Evolutionary conservation across 345 rosid genomes (phyloP).

Genomic region (Euphorbia tirucalli): DNA sequence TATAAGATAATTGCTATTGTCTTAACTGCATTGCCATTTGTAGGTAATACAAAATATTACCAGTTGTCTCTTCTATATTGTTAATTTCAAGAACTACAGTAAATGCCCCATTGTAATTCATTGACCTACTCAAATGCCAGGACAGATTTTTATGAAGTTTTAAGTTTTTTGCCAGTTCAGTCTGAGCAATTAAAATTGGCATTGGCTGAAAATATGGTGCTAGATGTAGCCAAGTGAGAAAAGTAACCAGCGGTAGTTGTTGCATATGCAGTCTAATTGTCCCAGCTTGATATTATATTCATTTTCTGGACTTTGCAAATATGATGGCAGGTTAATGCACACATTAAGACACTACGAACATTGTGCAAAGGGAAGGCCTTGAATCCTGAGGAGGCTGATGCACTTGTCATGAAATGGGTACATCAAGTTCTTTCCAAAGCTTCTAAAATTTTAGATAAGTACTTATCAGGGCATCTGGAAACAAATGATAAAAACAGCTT

Average conservation of each 20-base stretch:
- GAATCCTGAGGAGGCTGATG: constrained; percentile 55
- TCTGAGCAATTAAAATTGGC: neutral
- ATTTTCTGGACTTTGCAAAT: constrained; percentile 14
- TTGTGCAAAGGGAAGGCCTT: constrained; percentile 71
- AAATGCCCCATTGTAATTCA: neutral
- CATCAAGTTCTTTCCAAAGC: constrained; percentile 63
- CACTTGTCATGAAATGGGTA: constrained; percentile 69
- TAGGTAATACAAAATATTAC: neutral
- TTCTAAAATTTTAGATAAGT: constrained; percentile 55
- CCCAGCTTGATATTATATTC: neutral
- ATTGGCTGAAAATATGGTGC: neutral
- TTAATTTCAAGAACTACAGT: neutral
- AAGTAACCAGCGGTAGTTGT: neutral
- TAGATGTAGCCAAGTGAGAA: no score
- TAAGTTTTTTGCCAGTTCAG: no score
- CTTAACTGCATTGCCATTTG: neutral
- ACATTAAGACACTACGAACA: constrained; percentile 83
- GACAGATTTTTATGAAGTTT: neutral
- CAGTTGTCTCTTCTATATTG: neutral
- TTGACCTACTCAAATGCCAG: neutral
- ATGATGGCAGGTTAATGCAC: constrained; percentile 80
- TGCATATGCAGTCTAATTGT: neutral
- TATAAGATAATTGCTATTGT: neutral
- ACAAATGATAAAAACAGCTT: constrained; percentile 40
- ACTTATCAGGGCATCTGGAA: constrained; percentile 39